Conservation (phyloP, 2,329 filamentous ascomycete genomes). For the Calonectria naviculata region DNA sequence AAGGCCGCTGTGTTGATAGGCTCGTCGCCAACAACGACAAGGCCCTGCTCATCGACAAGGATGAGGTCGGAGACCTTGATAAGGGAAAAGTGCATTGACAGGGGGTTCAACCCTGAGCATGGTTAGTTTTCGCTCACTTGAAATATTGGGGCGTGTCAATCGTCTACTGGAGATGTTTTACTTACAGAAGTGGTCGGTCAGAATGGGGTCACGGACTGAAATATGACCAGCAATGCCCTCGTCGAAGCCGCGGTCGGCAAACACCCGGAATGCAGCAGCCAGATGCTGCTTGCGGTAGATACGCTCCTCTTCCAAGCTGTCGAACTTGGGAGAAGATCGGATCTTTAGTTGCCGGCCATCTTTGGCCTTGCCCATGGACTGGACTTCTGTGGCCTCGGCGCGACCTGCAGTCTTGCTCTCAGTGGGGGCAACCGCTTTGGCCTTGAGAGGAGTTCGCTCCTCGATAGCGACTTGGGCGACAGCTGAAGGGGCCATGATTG, state of each 20-base stretch:
- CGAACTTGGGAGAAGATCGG: background rate
- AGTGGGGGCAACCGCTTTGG: no score
- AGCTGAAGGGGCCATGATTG: no score
- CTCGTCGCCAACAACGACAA: constrained; percentile 71
- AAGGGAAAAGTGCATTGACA: constrained; percentile 69
- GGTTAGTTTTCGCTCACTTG: background rate
- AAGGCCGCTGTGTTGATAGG: constrained; percentile 76
- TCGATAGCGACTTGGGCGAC: no score
- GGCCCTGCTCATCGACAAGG: constrained; percentile 66
- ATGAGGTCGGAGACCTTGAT: constrained; percentile 77
- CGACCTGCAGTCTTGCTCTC: no score
- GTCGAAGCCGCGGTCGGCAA: background rate
- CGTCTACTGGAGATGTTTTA: no score
- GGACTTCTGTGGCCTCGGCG: no score
- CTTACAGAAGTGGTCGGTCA: background rate
- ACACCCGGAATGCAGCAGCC: background rate
- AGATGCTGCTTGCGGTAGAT: constrained; percentile 1
- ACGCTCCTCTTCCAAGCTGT: background rate
- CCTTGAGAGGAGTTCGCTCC: no score
- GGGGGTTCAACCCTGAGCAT: background rate
- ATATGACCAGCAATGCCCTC: constrained; percentile 10
- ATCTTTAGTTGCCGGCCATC: no score
- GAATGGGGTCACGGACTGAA: constrained; percentile 3
- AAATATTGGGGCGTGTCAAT: no score
- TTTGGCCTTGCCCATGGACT: no score